Percentiles rank a stretch among this genome's conserved stretches.
These are phyloP conservation scores for Pelargonium citronellum DNA, from an alignment of 441 rosid species.

Conservation along the genomic window DNA sequence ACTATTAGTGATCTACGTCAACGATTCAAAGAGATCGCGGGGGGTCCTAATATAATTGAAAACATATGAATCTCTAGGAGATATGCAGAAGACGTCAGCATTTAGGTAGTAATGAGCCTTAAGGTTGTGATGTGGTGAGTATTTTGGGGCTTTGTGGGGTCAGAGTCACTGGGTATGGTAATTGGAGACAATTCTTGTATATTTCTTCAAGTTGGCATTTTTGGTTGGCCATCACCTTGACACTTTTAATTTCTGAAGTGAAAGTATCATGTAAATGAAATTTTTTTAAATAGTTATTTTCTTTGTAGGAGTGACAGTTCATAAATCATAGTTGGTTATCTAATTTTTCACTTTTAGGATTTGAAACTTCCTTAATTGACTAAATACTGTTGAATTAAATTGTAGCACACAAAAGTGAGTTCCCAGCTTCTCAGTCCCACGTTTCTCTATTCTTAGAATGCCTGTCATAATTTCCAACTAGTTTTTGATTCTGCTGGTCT, in stretches of 20 bases:
- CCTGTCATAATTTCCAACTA: neutral
- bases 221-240: neutral
- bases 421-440: neutral
- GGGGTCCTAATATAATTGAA: neutral
- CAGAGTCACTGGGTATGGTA: neutral
- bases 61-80: neutral
- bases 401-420: neutral
- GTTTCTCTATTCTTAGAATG: neutral
- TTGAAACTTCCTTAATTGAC: neutral
- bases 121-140: neutral
- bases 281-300: neutral
- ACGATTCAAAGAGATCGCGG: neutral
- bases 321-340: neutral
- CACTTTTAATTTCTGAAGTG: neutral
- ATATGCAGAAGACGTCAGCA: neutral
- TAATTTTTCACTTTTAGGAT: neutral
- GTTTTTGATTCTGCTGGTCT: neutral
- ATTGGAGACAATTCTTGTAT: neutral
- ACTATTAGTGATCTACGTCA: neutral
- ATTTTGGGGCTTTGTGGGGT: conserved; percentile 1
- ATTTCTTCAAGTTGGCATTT: conserved; percentile 1
- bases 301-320: neutral
- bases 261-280: neutral
- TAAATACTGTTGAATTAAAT: neutral
- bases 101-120: neutral